Evolutionary conservation across 768 basidiomycete species (phyloP).

Genomic region (Collybia sp.): DNA sequence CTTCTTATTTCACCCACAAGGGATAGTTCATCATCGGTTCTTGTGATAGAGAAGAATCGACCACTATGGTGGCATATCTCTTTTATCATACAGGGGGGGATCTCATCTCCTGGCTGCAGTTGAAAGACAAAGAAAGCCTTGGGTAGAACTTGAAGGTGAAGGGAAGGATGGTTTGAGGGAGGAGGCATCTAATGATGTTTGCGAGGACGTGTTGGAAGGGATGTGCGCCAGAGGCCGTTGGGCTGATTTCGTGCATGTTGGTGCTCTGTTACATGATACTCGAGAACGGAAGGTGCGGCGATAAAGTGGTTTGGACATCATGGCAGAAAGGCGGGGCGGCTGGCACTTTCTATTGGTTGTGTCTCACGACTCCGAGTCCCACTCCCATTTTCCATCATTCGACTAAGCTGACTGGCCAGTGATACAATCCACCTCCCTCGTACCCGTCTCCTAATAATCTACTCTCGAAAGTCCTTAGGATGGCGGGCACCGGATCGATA

Average conservation of each 20-base stretch:
- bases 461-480: too few species aligned
- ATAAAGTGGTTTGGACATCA: constrained; percentile 4
- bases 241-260: too few species aligned
- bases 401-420: too few species aligned
- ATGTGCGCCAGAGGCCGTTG: too few species aligned
- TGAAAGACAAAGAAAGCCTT: constrained; percentile 43
- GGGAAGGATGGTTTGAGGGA: constrained; percentile 37
- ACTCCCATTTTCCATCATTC: too few species aligned
- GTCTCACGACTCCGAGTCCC: too few species aligned
- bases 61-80: constrained; percentile 19
- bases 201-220: too few species aligned
- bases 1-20: constrained; percentile 43
- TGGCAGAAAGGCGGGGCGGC: neutral
- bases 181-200: constrained; percentile 28
- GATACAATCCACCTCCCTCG: too few species aligned
- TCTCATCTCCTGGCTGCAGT: constrained; percentile 28
- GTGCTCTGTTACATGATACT: neutral
- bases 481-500: too few species aligned
- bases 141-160: constrained; percentile 42
- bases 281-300: constrained; percentile 4
- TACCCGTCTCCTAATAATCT: too few species aligned
- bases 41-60: constrained; percentile 49
- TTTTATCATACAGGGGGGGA: constrained; percentile 30
- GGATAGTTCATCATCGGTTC: constrained; percentile 58
- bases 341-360: too few species aligned